Evolutionary conservation across 2,329 filamentous ascomycete genomes (phyloP), one percentile per base, ranked within the genome.

Genomic region (Sporothrix humicola): DNA sequence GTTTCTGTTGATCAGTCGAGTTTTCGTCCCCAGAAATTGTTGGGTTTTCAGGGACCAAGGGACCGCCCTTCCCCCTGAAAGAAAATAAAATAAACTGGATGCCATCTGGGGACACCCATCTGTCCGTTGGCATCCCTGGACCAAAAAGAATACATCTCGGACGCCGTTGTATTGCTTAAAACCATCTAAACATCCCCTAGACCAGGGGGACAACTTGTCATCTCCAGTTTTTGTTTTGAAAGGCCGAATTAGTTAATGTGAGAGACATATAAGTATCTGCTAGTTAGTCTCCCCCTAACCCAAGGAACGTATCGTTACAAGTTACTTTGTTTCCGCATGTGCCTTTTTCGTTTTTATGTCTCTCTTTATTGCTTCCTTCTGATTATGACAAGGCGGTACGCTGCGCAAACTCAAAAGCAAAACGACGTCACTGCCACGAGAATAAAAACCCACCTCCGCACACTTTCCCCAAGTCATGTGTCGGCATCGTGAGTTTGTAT

Each of bases 271-370:
- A 37, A 26, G 23, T 26, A 26, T 56, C 23, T 26, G 46, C 15
- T 26, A 23, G 3, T 20, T 10, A n/a, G 17, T n/a, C 23, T 56
- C 9, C 13, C 52, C 23, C 8, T 20, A 13, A 10, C 52, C 52
- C 52, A 56, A 26, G 52, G 23, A 12, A 56, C 52, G 52, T 56
- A 56, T 56, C 52, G 52, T 56, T 56, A 26, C 52, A 56, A 9
- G 52, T 56, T 23, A 23, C 7, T 56, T 37, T 37, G 31, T 37
- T 37, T 37, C 31, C 31, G 31, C 3, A 37, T 31, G 31, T 31
- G 31, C 5, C 5, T 37, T 37, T 37, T 37, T 37, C 31, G 4
- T 37, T 37, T 37, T 37, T 37, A 6, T 37, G 31, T 7, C 31
- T 37, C 31, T 37, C 3, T 37, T 7, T 37, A 2, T 37, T 37